These are phyloP conservation scores for Cutaneotrichosporon sp. DNA, from an alignment of 1,284 basidiomycete species.

Conservation along the genomic window DNA sequence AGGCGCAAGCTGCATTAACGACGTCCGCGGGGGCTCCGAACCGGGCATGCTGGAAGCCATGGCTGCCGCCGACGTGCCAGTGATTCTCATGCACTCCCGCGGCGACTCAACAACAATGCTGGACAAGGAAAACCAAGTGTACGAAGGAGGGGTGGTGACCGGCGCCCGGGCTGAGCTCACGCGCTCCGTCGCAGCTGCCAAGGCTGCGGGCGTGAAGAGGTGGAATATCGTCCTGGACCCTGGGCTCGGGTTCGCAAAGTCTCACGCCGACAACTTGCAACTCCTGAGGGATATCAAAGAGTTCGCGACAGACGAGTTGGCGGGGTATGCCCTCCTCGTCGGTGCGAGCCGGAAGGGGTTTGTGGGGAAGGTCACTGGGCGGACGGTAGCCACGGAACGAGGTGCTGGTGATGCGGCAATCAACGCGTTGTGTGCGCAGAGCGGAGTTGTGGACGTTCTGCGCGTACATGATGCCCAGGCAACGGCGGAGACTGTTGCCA, in stretches of 20 bases:
- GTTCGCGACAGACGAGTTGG: constrained; percentile 49
- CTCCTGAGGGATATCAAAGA: constrained; percentile 58
- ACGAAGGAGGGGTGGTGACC: constrained; percentile 59
- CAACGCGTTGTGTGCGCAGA: constrained; percentile 69
- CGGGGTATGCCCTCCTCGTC: constrained; percentile 63
- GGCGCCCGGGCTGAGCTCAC: constrained; percentile 73
- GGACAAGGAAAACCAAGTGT: constrained; percentile 64
- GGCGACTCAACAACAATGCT: constrained; percentile 60
- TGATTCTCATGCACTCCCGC: constrained; percentile 91
- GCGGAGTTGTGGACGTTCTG: constrained; percentile 63
- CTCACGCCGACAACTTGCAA: constrained; percentile 66
- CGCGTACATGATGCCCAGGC: constrained; percentile 78
- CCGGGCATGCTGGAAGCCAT: constrained; percentile 64
- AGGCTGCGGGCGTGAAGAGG: constrained; percentile 72
- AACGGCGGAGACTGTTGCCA: constrained; percentile 59
- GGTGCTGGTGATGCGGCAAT: constrained; percentile 76
- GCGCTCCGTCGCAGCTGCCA: constrained; percentile 60
- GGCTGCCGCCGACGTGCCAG: constrained; percentile 57
- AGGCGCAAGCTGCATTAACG: constrained; percentile 92
- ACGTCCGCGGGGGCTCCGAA: constrained; percentile 71
- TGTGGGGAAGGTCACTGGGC: constrained; percentile 58
- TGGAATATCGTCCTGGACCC: constrained; percentile 93
- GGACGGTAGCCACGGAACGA: constrained; percentile 57
- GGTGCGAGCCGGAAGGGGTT: constrained; percentile 81
- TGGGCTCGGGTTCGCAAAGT: constrained; percentile 93